These are phyloP conservation scores for Pseudogymnoascus sp. DNA, from an alignment of 2,329 filamentous ascomycete genomes.

Conservation along the genomic window DNA sequence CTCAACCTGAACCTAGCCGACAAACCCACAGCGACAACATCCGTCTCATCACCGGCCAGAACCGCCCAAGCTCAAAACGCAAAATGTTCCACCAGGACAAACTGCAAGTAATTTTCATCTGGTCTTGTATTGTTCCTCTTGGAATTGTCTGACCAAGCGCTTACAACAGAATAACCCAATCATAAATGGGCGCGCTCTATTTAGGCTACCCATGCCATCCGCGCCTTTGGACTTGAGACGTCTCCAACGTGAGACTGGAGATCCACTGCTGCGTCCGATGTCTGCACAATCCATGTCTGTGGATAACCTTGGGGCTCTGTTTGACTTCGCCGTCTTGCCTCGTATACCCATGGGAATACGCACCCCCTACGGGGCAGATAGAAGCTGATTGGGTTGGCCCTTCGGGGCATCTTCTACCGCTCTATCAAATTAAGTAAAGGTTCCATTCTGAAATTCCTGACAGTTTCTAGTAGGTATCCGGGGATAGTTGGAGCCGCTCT, in stretches of 20 bases:
- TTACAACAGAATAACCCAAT: background rate
- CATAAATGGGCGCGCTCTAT: background rate
- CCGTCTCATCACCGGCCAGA: background rate
- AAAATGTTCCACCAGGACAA: background rate
- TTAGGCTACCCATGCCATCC: background rate
- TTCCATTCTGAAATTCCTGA: background rate
- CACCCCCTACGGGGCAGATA: background rate
- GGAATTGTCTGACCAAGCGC: background rate
- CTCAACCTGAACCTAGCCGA: background rate
- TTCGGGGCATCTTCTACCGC: background rate
- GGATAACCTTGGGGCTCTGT: conserved; percentile 4
- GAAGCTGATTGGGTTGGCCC: background rate
- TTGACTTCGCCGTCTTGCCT: background rate
- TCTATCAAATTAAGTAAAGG: background rate
- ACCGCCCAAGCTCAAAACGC: conserved; percentile 9
- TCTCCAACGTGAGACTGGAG: conserved; percentile 5
- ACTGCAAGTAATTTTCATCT: background rate
- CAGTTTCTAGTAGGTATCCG: background rate
- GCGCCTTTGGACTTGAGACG: background rate
- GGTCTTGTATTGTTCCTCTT: background rate
- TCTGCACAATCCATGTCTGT: background rate
- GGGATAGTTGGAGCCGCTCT: background rate
- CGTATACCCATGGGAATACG: background rate
- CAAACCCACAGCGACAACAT: conserved; percentile 1
- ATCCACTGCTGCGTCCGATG: conserved; percentile 8